Base-by-base conservation (phyloP, 306 rosid species). In the Phaseolus lunatus region DNA sequence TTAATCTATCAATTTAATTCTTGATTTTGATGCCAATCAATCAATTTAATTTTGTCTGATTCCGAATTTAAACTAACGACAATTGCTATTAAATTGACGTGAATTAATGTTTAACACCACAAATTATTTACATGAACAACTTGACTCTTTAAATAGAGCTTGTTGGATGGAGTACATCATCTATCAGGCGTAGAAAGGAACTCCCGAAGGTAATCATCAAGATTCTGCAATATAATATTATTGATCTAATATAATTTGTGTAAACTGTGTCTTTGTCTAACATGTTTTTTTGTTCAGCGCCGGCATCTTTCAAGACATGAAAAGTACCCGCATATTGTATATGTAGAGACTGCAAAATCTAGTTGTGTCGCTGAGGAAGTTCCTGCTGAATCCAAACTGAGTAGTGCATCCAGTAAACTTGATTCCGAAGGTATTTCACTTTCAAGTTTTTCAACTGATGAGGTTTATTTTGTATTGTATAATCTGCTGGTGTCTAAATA, bases 111-210 rank as follows among this genome's bases (percentile, higher is more conserved):
- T 62, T 31, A 1, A 62, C 47, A 3, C 35, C 62, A n/a, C 54
- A 48, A 49, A 61, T 70, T 44, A 57, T 73, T 78, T 74, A 45
- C 71, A 53, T 53, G 78, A 56, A 83, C 31, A 57, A 83, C 93
- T 89, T 90, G 73, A 92, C 97, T 33, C 70, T 62, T 31, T 68
- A 27, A 62, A 75, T 83, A 94, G 98, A 84, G 26, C 87, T 94
- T 62, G 98, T 92, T 72, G 98, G 98, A 75, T 94, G 98, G 97
- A 84, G 98, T 80, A 92, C 98, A 11, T 90, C 98, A 22, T 94
- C 98, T 62, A 78, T 94, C 61, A 86, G 98, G 77, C 93, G 67
- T 81, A 80, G 69, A 68, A 78, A 67, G 16, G 97, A 94, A 78
- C 94, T 94, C 44, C 98, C 96, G 27, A 85, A 92, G 97, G 98